Evolutionary conservation across 768 basidiomycete genomes (phyloP).

Genomic region (Lactarius quietus): DNA sequence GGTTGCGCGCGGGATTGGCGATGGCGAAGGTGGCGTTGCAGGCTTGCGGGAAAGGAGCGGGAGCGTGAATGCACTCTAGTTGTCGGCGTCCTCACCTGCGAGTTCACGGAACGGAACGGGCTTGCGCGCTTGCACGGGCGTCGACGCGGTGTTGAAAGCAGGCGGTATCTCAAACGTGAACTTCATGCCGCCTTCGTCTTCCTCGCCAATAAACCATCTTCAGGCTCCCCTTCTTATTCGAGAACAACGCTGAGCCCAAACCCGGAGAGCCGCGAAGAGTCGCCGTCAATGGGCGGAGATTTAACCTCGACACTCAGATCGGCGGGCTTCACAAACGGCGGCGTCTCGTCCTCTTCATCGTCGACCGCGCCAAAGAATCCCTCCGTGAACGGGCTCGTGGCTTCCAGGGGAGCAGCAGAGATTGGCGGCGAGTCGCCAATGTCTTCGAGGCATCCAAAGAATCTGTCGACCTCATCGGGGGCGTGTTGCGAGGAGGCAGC

Average conservation of each 20-base stretch:
- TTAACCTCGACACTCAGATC: constrained; percentile 40
- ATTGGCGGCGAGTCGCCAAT: constrained; percentile 50
- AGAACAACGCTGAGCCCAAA: constrained; percentile 39
- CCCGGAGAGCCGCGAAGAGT: constrained; percentile 33
- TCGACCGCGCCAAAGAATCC: constrained; percentile 42
- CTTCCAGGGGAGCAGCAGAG: constrained; percentile 39
- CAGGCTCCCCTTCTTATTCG: constrained; percentile 41
- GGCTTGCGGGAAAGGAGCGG: background rate
- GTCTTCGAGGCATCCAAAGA: constrained; percentile 66
- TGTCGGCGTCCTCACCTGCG: constrained; percentile 27
- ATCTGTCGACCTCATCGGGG: constrained; percentile 62
- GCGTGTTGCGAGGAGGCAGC: constrained; percentile 27
- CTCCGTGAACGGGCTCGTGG: constrained; percentile 53
- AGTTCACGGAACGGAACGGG: constrained; percentile 19
- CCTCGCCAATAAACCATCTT: constrained; percentile 55
- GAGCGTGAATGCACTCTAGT: constrained; percentile 28
- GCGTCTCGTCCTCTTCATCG: constrained; percentile 47
- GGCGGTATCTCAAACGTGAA: constrained; percentile 70
- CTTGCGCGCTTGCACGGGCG: constrained; percentile 21
- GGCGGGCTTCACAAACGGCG: constrained; percentile 47
- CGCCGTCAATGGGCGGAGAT: constrained; percentile 32
- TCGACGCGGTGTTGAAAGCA: constrained; percentile 24
- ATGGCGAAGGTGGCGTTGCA: constrained; percentile 36
- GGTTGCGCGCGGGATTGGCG: constrained; percentile 49
- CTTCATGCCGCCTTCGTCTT: constrained; percentile 61